Evolutionary conservation across 2,329 filamentous ascomycete genomes (phyloP), one percentile per base, ranked within the genome.

Genomic region (Cryoendolithus antarcticus): DNA sequence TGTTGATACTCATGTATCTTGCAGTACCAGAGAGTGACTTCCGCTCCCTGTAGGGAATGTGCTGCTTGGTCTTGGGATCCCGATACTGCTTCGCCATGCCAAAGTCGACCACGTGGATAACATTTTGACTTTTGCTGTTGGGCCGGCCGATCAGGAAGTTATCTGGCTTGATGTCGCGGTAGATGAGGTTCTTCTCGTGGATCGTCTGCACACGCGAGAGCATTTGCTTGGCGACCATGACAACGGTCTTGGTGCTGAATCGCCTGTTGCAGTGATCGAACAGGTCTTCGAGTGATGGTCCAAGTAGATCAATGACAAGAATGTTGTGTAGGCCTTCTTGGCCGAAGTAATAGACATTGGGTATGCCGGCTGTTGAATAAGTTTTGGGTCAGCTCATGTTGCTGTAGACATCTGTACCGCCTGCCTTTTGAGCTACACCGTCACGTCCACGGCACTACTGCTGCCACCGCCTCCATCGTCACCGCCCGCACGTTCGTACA

Each of bases 201-300:
- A 98, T 96, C 7, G 77, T 82, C 63, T 82, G 89, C 19, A 98
- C 89, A 47, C 89, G 79, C 28, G 88, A 95, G 38, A 95, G 74
- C 91, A 96, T 96, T 63, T 98, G 89, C 69, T 96, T 96, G 33
- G 91, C 89, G 41, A 96, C 88, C 91, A 96, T 95, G 46, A 96
- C 88, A 9, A 95, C 89, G 0, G 91, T 98, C 75, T 98, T 96
- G 62, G 89, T 88, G 5, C 83, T 80, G 67, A 98, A 98, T 52
- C 88, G 80, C 53, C 89, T 76, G 58, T 91, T 91, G 69, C 89
- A 98, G 65, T 93, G 86, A 60, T 98, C 89, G 60, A 98, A 98
- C 12, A 98, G 75, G 59, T 98, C 89, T 62, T 98, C 89, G 44
- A 98, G 73, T 48, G 86, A 94, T 38, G 89, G 89, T 10, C 89